These are phyloP conservation scores for Colletotrichum costaricense DNA, from an alignment of 2,329 filamentous ascomycete genomes.

Conservation along the genomic window DNA sequence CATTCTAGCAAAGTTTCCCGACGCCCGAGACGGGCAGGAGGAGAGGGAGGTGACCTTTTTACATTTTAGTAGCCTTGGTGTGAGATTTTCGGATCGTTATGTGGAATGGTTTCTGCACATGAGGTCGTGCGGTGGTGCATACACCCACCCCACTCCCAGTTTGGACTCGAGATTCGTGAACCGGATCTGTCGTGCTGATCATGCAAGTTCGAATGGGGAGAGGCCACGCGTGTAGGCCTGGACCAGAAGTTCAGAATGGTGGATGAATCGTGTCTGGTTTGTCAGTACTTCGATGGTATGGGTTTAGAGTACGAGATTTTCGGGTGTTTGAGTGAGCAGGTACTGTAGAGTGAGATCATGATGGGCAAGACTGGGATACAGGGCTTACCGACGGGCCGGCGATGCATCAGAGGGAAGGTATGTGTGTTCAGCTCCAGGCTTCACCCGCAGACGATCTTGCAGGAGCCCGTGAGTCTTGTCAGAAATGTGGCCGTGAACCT, in stretches of 20 bases:
- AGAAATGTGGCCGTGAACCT: neutral
- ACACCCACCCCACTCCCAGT: neutral
- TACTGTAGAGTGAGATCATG: neutral
- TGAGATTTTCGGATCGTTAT: neutral
- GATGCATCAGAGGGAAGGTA: neutral
- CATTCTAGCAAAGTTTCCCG: neutral
- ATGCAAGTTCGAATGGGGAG: neutral
- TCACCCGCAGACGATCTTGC: neutral
- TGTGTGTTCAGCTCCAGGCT: neutral
- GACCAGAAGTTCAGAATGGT: neutral
- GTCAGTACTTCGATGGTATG: neutral
- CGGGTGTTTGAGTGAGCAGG: neutral
- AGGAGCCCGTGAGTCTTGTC: slow-evolving; percentile 15
- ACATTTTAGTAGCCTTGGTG: neutral
- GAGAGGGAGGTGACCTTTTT: neutral
- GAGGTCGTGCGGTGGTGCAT: neutral
- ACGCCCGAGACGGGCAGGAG: slow-evolving; percentile 8
- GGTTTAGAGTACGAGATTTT: neutral
- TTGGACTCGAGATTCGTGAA: neutral
- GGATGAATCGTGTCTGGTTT: no score
- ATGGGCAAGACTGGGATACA: neutral
- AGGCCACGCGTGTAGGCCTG: neutral
- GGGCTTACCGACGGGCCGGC: neutral
- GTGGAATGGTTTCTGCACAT: neutral
- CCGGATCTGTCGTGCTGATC: neutral